These are phyloP conservation scores for Cardamine resedifolia DNA, from an alignment of 345 rosid species.

Conservation along the genomic window DNA sequence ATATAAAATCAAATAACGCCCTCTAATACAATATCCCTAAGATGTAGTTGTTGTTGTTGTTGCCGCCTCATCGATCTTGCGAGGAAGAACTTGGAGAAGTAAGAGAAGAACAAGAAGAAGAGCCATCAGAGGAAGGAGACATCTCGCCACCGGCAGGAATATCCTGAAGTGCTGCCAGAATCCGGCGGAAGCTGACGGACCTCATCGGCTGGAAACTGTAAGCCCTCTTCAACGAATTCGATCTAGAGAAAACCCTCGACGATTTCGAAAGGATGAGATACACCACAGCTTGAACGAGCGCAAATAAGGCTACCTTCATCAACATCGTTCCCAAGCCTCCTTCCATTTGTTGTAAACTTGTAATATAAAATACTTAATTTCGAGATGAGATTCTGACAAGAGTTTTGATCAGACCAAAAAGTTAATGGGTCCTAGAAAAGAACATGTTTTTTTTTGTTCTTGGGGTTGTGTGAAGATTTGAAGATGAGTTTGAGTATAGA, in stretches of 20 bases:
- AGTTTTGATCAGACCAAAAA: neutral
- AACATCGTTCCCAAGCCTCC: conserved; percentile 44
- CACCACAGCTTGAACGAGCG: conserved; percentile 57
- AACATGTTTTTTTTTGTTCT: neutral
- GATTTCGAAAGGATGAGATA: conserved; percentile 61
- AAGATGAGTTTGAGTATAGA: conserved; percentile 6
- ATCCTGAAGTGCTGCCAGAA: conserved; percentile 48
- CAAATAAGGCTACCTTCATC: conserved; percentile 49
- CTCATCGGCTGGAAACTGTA: conserved; percentile 54
- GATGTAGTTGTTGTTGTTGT: conserved; percentile 12
- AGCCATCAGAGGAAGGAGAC: conserved; percentile 37
- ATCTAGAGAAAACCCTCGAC: conserved; percentile 55
- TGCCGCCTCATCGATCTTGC: conserved; percentile 12
- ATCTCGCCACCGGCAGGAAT: conserved; percentile 43
- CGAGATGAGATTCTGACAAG: conserved; percentile 12
- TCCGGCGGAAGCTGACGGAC: conserved; percentile 53
- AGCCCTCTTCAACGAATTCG: conserved; percentile 34
- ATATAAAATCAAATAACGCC: neutral
- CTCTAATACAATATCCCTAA: neutral
- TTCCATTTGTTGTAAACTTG: conserved; percentile 41
- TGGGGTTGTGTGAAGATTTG: conserved; percentile 1
- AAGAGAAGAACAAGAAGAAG: conserved; percentile 6
- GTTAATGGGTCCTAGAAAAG: neutral
- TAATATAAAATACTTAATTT: neutral
- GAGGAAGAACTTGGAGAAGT: neutral